Percentiles rank a stretch among this genome's conserved stretches.
Evolutionary conservation across 2,329 filamentous ascomycete genomes (phyloP).

Genomic region (Sclerotinia subarctica): DNA sequence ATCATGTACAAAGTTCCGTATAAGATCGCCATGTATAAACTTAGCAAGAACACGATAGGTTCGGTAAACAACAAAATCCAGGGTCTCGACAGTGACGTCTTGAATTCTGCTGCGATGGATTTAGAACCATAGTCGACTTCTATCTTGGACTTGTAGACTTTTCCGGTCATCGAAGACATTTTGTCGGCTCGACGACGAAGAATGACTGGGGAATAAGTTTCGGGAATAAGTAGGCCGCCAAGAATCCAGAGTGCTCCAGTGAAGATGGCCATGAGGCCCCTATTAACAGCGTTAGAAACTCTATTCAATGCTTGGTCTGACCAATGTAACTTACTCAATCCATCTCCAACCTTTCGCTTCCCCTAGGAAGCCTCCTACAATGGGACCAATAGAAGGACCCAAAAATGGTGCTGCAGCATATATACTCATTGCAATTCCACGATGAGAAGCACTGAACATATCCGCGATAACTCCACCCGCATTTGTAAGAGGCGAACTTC

Average conservation of each 20-base stretch:
- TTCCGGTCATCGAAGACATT: conserved; percentile 54
- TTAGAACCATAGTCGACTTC: conserved; percentile 60
- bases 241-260: conserved; percentile 64
- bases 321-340: conserved; percentile 50
- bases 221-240: conserved; percentile 50
- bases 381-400: conserved; percentile 62
- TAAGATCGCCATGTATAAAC: conserved; percentile 57
- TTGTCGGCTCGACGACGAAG: conserved; percentile 67
- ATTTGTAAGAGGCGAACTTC: conserved; percentile 60
- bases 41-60: conserved; percentile 78
- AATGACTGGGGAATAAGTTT: conserved; percentile 63
- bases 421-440: conserved; percentile 56
- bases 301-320: background rate
- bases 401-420: conserved; percentile 66
- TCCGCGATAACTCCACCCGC: conserved; percentile 60
- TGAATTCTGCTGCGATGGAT: conserved; percentile 60
- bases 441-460: conserved; percentile 51
- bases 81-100: conserved; percentile 76
- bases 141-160: conserved; percentile 66
- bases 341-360: conserved; percentile 69
- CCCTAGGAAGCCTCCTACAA: conserved; percentile 65
- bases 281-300: background rate
- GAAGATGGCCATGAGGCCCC: conserved; percentile 58
- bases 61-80: conserved; percentile 85
- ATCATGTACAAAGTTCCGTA: conserved; percentile 55